Base-by-base conservation (phyloP, 208 protist species). In the Borovskyia barvae region DNA sequence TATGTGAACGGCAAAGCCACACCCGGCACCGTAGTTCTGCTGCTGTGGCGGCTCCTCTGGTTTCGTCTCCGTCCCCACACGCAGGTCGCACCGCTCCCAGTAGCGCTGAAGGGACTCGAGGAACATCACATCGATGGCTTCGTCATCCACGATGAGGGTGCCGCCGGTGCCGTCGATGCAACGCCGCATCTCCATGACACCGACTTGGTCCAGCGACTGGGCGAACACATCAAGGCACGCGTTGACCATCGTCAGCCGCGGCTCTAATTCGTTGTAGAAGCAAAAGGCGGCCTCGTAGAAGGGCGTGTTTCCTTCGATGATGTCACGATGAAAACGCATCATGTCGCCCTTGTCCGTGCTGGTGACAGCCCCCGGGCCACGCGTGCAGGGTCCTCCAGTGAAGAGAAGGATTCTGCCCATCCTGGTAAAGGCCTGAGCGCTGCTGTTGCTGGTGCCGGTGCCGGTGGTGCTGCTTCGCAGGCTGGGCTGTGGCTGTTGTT, bases 281-380 rank as follows among this genome's bases (percentile, higher is more conserved):
- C 80, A 52, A 28, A 67, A 72, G 2, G 86, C 80, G 45, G 59
- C 82, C 4, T 73, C 59, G 71, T 88, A 95, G 74, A 83, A 84
- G 11, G 82, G 80, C 5, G 80, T 85, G 29, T 88, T 72, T 39
- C 76, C 87, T 11, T 85, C 85, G 53, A 93, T 87, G 58, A 99
- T 97, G 72, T 99, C 98, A 43, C 89, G 81, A 58, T 99, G 97
- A 37, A 93, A 96, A 33, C 98, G 90, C 62, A 99, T 98, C 78
- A 98, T 87, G 56, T 99, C 90, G 9, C 76, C 80, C 51, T 98
- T 85, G 50, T 99, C 88, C 9, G 87, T 82, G 32, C 75, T 56
- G 37, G 97, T 90, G 41, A 95, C 72, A 25, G 90, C 74, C 29
- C 97, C 98, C 8, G 93, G 89, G 3, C 97, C 97, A 51, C 94